Evolutionary conservation across 805 yeast species (phyloP).

Genomic region (Saccharomycopsis olivae): DNA sequence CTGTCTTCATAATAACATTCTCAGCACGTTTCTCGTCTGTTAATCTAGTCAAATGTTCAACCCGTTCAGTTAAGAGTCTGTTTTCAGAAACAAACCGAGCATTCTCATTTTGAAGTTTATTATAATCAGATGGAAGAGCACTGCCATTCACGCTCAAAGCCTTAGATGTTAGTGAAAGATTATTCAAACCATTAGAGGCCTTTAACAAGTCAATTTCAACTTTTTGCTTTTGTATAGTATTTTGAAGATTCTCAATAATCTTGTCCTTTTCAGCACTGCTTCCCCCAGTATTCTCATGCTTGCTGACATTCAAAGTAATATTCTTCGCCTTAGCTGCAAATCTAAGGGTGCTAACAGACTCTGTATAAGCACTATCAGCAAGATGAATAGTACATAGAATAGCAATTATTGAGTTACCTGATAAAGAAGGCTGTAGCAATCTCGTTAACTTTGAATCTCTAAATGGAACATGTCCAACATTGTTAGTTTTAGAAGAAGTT

Average conservation of each 20-base stretch:
- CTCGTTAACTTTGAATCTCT: slow-evolving; percentile 90
- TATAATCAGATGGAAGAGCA: background rate
- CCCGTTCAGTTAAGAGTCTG: slow-evolving; percentile 48
- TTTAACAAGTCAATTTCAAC: slow-evolving; percentile 37
- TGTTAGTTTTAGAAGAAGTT: slow-evolving; percentile 20
- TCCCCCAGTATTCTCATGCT: slow-evolving; percentile 28
- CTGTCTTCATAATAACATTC: slow-evolving; percentile 43
- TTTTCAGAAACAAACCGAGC: slow-evolving; percentile 52
- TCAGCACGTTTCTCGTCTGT: slow-evolving; percentile 51
- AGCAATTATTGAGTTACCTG: slow-evolving; percentile 76
- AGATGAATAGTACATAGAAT: slow-evolving; percentile 81
- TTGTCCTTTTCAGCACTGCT: slow-evolving; percentile 34
- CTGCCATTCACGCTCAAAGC: background rate
- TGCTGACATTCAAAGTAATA: slow-evolving; percentile 57
- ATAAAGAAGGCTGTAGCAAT: slow-evolving; percentile 80
- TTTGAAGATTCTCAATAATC: slow-evolving; percentile 44
- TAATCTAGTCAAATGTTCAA: slow-evolving; percentile 59
- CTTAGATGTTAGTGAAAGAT: background rate
- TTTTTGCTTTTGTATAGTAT: slow-evolving; percentile 52
- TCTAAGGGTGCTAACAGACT: slow-evolving; percentile 76
- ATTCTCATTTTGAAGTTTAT: slow-evolving; percentile 24
- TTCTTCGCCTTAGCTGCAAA: slow-evolving; percentile 93
- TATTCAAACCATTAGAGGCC: slow-evolving; percentile 12
- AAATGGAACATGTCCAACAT: slow-evolving; percentile 69
- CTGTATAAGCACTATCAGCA: slow-evolving; percentile 49